phyloP scores from a whole-genome alignment of 1,284 basidiomycete species.

The Erythrobasidium hasegawianum region DNA sequence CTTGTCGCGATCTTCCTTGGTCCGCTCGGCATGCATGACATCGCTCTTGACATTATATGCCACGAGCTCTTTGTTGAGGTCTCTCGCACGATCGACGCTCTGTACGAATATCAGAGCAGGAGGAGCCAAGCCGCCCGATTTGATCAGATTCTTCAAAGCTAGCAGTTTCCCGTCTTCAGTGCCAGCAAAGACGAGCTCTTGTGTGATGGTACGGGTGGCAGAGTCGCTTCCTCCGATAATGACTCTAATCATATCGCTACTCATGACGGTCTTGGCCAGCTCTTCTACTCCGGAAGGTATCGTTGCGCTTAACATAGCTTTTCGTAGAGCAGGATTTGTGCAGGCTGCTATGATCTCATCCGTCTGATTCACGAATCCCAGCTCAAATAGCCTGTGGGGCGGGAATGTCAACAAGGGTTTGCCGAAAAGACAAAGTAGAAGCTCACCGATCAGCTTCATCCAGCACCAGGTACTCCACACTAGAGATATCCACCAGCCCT shows the following conservation, averaged over 20 bases:
- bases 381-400: conserved; percentile 62
- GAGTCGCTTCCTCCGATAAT: conserved; percentile 92
- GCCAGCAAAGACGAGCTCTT: conserved; percentile 84
- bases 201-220: conserved; percentile 69
- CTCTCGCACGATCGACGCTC: conserved; percentile 82
- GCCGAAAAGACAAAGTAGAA: too few species aligned
- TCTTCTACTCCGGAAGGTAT: conserved; percentile 84
- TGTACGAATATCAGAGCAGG: conserved; percentile 92
- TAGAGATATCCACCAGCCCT: conserved; percentile 64
- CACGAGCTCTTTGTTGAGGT: conserved; percentile 79
- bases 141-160: conserved; percentile 71
- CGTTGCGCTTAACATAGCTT: conserved; percentile 90
- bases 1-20: conserved; percentile 78
- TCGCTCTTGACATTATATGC: conserved; percentile 84
- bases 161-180: conserved; percentile 90
- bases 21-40: conserved; percentile 84
- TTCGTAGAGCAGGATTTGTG: conserved; percentile 67
- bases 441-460: conserved; percentile 79
- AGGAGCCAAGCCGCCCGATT: conserved; percentile 75
- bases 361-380: conserved; percentile 82
- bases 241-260: conserved; percentile 70
- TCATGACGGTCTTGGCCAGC: conserved; percentile 76
- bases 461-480: conserved; percentile 74
- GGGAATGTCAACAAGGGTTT: too few species aligned
- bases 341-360: conserved; percentile 85